Evolutionary conservation across 129 eudicot genomes (phyloP).

Genomic region (Ambrosia trifida): DNA sequence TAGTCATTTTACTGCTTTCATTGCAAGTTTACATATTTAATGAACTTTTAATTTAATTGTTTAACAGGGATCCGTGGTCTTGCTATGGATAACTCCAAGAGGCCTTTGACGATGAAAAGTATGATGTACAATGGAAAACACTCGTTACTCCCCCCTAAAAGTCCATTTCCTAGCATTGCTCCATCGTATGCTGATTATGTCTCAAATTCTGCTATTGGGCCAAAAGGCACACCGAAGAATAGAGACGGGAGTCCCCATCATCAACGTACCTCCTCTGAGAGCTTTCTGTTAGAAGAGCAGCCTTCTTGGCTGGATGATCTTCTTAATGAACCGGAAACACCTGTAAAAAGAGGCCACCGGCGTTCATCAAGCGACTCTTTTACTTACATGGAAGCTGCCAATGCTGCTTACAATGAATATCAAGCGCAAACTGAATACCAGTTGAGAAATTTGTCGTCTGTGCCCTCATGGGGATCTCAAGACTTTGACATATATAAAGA

Average conservation of each 20-base stretch:
- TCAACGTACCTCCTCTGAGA: slow-evolving; percentile 95
- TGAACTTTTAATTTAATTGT: slow-evolving; percentile 5
- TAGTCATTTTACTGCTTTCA: slow-evolving; percentile 3
- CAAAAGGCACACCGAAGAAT: slow-evolving; percentile 54
- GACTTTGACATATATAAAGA: slow-evolving; percentile 59
- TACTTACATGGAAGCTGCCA: slow-evolving; percentile 66
- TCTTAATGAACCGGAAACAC: slow-evolving; percentile 91
- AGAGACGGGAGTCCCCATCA: slow-evolving; percentile 67
- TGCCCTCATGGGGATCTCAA: slow-evolving; percentile 77
- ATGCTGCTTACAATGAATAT: slow-evolving; percentile 52
- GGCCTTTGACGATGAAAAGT: slow-evolving; percentile 63
- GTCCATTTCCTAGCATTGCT: slow-evolving; percentile 81
- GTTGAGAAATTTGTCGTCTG: slow-evolving; percentile 44
- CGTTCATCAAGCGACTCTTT: slow-evolving; percentile 98
- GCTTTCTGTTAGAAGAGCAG: slow-evolving; percentile 82
- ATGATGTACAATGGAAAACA: slow-evolving; percentile 66
- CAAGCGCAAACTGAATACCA: slow-evolving; percentile 56
- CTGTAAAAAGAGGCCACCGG: slow-evolving; percentile 86
- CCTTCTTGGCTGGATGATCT: slow-evolving; percentile 99
- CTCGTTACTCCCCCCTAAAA: slow-evolving; percentile 90
- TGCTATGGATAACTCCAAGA: slow-evolving; percentile 71
- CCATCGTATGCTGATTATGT: slow-evolving; percentile 71
- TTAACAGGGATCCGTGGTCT: slow-evolving; percentile 16
- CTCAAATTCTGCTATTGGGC: slow-evolving; percentile 56
- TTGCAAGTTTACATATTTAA: slow-evolving; percentile 13